phyloP scores from a whole-genome alignment of 2,329 filamentous ascomycete species.

The Leptographium procerum region DNA sequence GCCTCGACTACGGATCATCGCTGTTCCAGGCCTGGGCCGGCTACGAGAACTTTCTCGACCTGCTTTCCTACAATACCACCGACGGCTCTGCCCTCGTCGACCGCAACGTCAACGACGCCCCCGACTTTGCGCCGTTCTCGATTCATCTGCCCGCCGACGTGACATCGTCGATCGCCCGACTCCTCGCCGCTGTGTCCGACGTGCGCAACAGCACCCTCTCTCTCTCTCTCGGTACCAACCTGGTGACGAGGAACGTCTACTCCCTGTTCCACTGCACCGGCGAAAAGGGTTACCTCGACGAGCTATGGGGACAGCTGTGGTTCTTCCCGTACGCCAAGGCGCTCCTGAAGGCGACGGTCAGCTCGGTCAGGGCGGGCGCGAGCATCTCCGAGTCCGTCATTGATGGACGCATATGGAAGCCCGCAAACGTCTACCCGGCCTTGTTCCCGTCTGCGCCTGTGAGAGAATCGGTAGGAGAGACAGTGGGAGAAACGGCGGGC shows the following conservation, averaged over 20 bases:
- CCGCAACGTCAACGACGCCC: not conserved
- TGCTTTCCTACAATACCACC: not conserved
- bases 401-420: not conserved
- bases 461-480: no score
- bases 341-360: not conserved
- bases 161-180: not conserved
- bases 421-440: not conserved
- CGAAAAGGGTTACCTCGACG: conserved; percentile 4
- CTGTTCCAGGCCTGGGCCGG: conserved; percentile 5
- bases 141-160: not conserved
- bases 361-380: not conserved
- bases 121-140: not conserved
- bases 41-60: not conserved
- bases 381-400: not conserved
- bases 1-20: conserved; percentile 3
- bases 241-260: conserved; percentile 3
- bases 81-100: not conserved
- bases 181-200: not conserved
- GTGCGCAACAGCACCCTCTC: not conserved
- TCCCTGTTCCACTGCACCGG: conserved; percentile 5
- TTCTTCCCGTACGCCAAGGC: not conserved
- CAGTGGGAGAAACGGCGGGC: no score
- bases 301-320: conserved; percentile 3
- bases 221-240: conserved; percentile 1
- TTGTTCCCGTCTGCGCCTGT: no score